phyloP scores from a whole-genome alignment of 306 rosid species.

The Cucurbita moschata region DNA sequence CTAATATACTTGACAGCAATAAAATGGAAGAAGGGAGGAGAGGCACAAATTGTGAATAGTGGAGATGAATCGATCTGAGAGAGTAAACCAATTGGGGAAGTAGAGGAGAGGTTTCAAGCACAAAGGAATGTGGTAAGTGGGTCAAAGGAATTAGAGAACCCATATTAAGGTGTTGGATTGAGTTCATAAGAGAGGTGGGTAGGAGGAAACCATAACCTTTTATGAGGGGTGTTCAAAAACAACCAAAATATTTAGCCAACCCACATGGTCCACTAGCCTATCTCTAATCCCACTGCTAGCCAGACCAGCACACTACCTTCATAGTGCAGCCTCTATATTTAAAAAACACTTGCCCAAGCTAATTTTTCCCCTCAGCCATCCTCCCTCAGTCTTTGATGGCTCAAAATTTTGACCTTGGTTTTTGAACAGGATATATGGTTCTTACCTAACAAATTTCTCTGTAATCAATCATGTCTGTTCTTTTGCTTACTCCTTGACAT shows the following conservation, averaged over 20 bases:
- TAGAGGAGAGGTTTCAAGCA: too few species aligned
- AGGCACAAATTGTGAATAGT: too few species aligned
- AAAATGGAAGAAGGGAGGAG: too few species aligned
- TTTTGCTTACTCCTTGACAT: background rate
- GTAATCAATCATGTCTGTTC: background rate
- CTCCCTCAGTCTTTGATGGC: background rate
- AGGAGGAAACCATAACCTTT: too few species aligned
- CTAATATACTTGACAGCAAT: too few species aligned
- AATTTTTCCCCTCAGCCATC: background rate
- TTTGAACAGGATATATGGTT: background rate
- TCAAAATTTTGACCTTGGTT: too few species aligned
- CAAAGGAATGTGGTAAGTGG: background rate
- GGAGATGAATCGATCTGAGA: too few species aligned
- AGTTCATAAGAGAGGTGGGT: too few species aligned
- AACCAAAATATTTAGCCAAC: too few species aligned
- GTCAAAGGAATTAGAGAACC: background rate
- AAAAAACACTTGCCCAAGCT: background rate
- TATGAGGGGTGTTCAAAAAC: too few species aligned
- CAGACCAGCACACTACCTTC: background rate
- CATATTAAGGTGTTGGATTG: background rate
- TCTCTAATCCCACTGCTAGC: background rate
- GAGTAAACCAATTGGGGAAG: background rate
- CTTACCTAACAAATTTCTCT: background rate
- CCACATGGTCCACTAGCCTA: too few species aligned
- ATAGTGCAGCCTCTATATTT: background rate